These are phyloP conservation scores for Neospermospora avenae DNA, from an alignment of 2,329 filamentous ascomycete genomes.

Conservation along the genomic window DNA sequence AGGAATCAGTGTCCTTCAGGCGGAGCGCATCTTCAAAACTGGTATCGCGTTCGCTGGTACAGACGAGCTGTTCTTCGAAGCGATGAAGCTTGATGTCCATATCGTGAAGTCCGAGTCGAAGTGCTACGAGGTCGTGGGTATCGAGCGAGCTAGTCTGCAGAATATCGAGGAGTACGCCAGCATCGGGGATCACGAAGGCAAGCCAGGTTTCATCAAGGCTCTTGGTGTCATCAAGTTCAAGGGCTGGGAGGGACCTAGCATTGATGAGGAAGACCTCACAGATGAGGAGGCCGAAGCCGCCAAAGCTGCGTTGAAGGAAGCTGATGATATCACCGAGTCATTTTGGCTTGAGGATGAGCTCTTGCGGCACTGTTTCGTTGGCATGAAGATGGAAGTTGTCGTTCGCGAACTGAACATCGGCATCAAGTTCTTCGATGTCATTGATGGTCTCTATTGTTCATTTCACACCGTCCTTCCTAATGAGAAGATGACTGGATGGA, in stretches of 20 bases:
- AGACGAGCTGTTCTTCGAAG: conserved; percentile 34
- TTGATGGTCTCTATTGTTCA: conserved; percentile 53
- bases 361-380: conserved; percentile 55
- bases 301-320: conserved; percentile 21
- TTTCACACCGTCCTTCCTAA: conserved; percentile 67
- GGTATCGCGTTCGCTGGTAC: conserved; percentile 41
- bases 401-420: conserved; percentile 58
- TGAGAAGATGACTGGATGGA: conserved; percentile 65
- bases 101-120: conserved; percentile 48
- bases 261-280: conserved; percentile 26
- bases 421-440: conserved; percentile 60
- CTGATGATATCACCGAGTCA: conserved; percentile 40
- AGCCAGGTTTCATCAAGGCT: conserved; percentile 37
- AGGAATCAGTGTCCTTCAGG: conserved; percentile 36
- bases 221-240: conserved; percentile 46
- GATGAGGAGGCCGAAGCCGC: conserved; percentile 27
- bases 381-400: conserved; percentile 58
- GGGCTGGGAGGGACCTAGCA: conserved; percentile 39
- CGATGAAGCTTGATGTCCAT: conserved; percentile 36
- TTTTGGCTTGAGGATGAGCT: conserved; percentile 68
- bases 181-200: conserved; percentile 37
- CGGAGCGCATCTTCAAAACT: conserved; percentile 43
- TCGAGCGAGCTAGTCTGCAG: conserved; percentile 46
- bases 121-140: conserved; percentile 57
- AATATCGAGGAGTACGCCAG: conserved; percentile 43